Percentiles rank a stretch among this genome's conserved stretches.
Evolutionary conservation across 257 asterid genomes (phyloP).

Genomic region (Fraxinus americana): DNA sequence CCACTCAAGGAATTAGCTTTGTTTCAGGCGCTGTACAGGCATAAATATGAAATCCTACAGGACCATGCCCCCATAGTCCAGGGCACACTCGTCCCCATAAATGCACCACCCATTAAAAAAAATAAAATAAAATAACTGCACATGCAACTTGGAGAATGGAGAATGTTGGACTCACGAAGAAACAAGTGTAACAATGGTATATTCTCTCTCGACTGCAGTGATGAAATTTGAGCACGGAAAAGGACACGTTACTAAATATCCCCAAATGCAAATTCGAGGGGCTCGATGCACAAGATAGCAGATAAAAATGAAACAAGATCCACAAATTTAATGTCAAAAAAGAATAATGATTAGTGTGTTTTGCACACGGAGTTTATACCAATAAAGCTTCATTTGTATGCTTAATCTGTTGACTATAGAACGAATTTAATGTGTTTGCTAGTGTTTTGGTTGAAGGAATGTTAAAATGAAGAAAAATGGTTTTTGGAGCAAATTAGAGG

Average conservation of each 20-base stretch:
- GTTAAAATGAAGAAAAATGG: too few relatives aligned
- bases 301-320: neutral
- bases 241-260: conserved; percentile 5
- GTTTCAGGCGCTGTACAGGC: neutral
- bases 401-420: too few relatives aligned
- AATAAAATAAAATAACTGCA: neutral
- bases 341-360: too few relatives aligned
- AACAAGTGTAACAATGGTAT: conserved; percentile 1
- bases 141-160: conserved; percentile 5
- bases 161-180: neutral
- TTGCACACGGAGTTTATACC: too few relatives aligned
- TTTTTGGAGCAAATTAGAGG: too few relatives aligned
- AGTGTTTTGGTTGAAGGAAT: too few relatives aligned
- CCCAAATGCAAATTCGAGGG: neutral
- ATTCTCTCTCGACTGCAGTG: neutral
- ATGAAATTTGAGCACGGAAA: conserved; percentile 16
- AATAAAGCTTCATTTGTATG: too few relatives aligned
- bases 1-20: neutral
- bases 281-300: conserved; percentile 3
- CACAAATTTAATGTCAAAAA: neutral
- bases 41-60: neutral
- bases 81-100: neutral
- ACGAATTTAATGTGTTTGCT: too few relatives aligned
- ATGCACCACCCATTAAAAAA: neutral
- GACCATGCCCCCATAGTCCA: neutral